phyloP scores from a whole-genome alignment of 176 grass and related monocot species.

The Cenchrus fungigraminus region DNA sequence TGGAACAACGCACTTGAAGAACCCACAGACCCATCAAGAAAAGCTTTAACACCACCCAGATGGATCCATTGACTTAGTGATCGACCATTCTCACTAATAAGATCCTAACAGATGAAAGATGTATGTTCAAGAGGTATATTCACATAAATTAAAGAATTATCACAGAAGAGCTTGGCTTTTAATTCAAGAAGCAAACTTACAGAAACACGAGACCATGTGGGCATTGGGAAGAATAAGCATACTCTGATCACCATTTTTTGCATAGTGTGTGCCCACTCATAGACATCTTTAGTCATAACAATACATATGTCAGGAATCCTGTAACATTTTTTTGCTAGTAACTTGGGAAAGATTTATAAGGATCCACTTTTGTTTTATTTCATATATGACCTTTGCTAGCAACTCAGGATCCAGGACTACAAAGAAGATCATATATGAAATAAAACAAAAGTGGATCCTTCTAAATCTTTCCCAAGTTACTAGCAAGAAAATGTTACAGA shows the following conservation, averaged over 20 bases:
- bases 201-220: slow-evolving; percentile 66
- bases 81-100: slow-evolving; percentile 70
- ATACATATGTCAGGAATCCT: background rate
- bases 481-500: slow-evolving; percentile 8
- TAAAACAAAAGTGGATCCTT: background rate
- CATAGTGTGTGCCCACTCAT: slow-evolving; percentile 83
- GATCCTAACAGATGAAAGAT: slow-evolving; percentile 57
- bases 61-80: slow-evolving; percentile 85
- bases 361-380: too few relatives aligned
- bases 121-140: slow-evolving; percentile 8
- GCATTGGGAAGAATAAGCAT: slow-evolving; percentile 91
- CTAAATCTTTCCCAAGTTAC: background rate
- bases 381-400: too few relatives aligned
- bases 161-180: slow-evolving; percentile 15
- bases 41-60: slow-evolving; percentile 95
- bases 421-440: slow-evolving; percentile 10
- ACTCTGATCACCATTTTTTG: slow-evolving; percentile 83
- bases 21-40: slow-evolving; percentile 89
- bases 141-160: slow-evolving; percentile 11
- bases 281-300: slow-evolving; percentile 59
- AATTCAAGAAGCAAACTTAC: slow-evolving; percentile 60
- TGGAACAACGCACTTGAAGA: slow-evolving; percentile 89
- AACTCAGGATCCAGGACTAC: background rate
- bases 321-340: too few relatives aligned
- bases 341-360: too few relatives aligned